Conservation (phyloP, 805 yeast species). For the Candida quercuum region DNA sequence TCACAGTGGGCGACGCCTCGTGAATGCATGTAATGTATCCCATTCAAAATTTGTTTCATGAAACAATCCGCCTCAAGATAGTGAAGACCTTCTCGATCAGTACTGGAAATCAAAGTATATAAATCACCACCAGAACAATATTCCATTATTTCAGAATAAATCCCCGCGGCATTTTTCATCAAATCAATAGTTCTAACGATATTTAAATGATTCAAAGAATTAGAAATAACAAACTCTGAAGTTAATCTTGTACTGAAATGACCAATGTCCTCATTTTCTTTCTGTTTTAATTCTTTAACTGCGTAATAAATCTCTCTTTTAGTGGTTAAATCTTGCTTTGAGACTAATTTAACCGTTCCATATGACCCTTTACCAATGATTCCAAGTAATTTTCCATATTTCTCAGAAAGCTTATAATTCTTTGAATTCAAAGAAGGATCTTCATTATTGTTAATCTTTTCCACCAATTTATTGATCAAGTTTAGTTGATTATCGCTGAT, state of each 20-base stretch:
- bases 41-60: conserved; percentile 79
- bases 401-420: conserved; percentile 33
- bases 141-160: conserved; percentile 90
- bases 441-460: conserved; percentile 37
- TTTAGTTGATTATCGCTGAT: conserved; percentile 45
- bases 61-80: conserved; percentile 80
- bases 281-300: conserved; percentile 92
- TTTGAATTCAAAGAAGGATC: conserved; percentile 13
- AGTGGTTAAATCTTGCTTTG: conserved; percentile 80
- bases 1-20: conserved; percentile 95
- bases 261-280: conserved; percentile 93
- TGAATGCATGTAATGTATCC: conserved; percentile 78
- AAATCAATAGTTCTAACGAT: conserved; percentile 75
- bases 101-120: conserved; percentile 50
- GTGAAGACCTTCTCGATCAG: conserved; percentile 48
- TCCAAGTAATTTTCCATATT: conserved; percentile 48
- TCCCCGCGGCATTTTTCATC: conserved; percentile 66
- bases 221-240: conserved; percentile 86
- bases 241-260: conserved; percentile 91
- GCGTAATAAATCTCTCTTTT: conserved; percentile 82
- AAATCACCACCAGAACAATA: conserved; percentile 87
- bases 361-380: conserved; percentile 93
- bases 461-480: conserved; percentile 42
- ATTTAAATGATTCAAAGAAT: conserved; percentile 69
- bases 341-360: conserved; percentile 94